Percentiles rank a stretch among this genome's conserved stretches.
Conservation (phyloP, 2,329 filamentous ascomycete species). For the Sphaerulina musiva region DNA sequence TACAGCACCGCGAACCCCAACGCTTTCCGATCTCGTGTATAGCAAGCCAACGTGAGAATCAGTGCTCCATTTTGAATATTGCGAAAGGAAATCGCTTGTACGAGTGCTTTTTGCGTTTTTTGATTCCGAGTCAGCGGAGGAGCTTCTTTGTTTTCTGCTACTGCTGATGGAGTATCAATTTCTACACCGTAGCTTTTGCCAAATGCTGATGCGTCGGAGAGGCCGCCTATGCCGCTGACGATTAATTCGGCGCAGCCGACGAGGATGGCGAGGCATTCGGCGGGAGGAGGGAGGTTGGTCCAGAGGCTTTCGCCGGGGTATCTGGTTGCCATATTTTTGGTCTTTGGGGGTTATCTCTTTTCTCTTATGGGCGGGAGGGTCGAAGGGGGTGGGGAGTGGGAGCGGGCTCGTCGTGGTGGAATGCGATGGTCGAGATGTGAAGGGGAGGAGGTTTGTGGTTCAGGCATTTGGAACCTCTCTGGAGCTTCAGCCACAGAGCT, state of each 20-base stretch:
- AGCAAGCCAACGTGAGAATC: constrained; percentile 29
- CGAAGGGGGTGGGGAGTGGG: not conserved
- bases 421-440: too few relatives aligned
- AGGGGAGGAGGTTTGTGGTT: too few relatives aligned
- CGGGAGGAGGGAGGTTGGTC: constrained; percentile 30
- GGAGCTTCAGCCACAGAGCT: too few relatives aligned
- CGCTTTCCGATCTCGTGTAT: constrained; percentile 29
- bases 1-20: constrained; percentile 28
- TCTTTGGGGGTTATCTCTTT: not conserved
- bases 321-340: constrained; percentile 15
- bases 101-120: constrained; percentile 25
- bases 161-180: constrained; percentile 12
- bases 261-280: constrained; percentile 34
- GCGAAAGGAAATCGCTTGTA: constrained; percentile 28
- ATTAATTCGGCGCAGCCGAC: constrained; percentile 30
- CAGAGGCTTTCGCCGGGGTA: constrained; percentile 15
- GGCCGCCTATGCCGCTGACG: constrained; percentile 32
- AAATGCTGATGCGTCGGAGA: constrained; percentile 32
- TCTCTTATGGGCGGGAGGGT: not conserved
- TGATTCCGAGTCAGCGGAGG: constrained; percentile 18
- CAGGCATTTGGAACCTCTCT: too few relatives aligned
- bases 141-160: not conserved
- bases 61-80: constrained; percentile 31
- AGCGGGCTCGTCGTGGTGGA: too few relatives aligned
- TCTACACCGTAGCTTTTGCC: constrained; percentile 32